A percentile compares a stretch with the other conserved stretches of the same genome.
Conservation (phyloP, 164 flowering plant species). For the Cinnamomum chago region DNA sequence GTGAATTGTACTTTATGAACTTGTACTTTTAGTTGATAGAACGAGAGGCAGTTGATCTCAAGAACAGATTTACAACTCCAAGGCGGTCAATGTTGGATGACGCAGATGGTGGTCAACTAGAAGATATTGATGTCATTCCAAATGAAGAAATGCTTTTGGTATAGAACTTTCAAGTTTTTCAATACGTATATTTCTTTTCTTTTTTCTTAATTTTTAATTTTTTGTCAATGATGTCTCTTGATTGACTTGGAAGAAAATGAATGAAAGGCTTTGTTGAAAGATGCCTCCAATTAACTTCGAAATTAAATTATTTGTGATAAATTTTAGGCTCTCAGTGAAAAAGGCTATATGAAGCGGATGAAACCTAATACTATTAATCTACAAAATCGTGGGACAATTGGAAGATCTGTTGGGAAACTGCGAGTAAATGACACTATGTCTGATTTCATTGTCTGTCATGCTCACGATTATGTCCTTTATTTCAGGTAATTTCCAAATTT, state of each 20-base stretch:
- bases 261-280: neutral
- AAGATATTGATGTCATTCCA: constrained; percentile 92
- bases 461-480: constrained; percentile 87
- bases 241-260: neutral
- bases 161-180: neutral
- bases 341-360: constrained; percentile 95
- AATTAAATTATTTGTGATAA: neutral
- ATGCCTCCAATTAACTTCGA: neutral
- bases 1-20: neutral
- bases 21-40: constrained; percentile 57
- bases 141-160: constrained; percentile 96
- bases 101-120: constrained; percentile 69
- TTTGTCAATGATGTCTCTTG: neutral
- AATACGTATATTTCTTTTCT: neutral
- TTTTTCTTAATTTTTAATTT: neutral
- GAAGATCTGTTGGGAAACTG: constrained; percentile 95
- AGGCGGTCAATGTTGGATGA: constrained; percentile 89
- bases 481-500: constrained; percentile 54
- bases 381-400: constrained; percentile 92
- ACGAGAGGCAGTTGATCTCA: constrained; percentile 85
- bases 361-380: constrained; percentile 81
- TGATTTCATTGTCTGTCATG: constrained; percentile 83
- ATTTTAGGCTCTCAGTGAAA: constrained; percentile 84
- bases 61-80: constrained; percentile 71
- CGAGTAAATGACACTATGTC: constrained; percentile 90